These are phyloP conservation scores for Lasiodiplodia sp. DNA, from an alignment of 2,329 filamentous ascomycete species.

Conservation along the genomic window DNA sequence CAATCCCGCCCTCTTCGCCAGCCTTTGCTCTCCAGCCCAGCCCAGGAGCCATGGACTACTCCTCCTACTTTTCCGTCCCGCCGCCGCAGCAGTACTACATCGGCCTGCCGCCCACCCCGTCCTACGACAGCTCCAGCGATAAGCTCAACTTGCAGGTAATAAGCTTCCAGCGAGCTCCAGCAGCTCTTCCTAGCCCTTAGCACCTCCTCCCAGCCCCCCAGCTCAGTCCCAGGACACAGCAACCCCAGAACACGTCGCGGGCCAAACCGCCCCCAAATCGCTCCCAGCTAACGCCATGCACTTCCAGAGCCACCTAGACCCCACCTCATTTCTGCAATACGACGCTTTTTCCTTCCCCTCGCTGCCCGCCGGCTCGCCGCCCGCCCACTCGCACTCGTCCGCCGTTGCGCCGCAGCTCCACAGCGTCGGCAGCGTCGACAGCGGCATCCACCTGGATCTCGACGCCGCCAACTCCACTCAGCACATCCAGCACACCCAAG, in stretches of 20 bases:
- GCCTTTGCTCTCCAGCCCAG: neutral
- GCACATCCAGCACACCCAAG: conserved; percentile 13
- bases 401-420: conserved; percentile 34
- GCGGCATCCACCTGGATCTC: conserved; percentile 49
- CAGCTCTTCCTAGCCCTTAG: neutral
- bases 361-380: conserved; percentile 19
- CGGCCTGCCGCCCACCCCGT: conserved; percentile 51
- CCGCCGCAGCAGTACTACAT: conserved; percentile 59
- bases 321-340: conserved; percentile 20
- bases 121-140: conserved; percentile 33
- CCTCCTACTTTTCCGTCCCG: conserved; percentile 57
- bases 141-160: conserved; percentile 26
- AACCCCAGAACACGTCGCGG: neutral
- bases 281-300: neutral
- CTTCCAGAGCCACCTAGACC: conserved; percentile 21
- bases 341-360: conserved; percentile 24
- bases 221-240: neutral
- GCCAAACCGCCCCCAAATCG: neutral
- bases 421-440: conserved; percentile 51
- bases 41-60: conserved; percentile 60
- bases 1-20: neutral
- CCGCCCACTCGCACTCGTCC: conserved; percentile 21
- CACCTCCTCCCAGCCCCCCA: neutral
- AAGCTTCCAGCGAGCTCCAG: neutral
- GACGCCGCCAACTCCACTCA: conserved; percentile 8